Conservation (phyloP, 768 basidiomycete genomes). For the Russula olivacea region DNA sequence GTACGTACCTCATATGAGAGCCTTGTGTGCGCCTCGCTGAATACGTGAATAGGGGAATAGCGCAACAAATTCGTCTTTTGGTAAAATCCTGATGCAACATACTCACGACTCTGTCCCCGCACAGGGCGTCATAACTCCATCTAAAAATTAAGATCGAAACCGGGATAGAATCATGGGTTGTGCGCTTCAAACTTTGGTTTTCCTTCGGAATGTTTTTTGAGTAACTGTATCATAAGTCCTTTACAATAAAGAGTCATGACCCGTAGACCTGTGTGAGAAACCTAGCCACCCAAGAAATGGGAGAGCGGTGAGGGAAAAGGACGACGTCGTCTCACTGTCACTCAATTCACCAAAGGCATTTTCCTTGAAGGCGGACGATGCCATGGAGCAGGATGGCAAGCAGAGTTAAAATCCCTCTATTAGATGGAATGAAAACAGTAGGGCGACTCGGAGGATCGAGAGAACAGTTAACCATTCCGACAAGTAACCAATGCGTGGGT, state of each 20-base stretch:
- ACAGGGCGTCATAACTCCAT: conserved; percentile 2
- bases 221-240: too few species aligned
- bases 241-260: neutral
- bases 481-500: too few species aligned
- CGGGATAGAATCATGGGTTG: neutral
- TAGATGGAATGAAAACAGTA: too few species aligned
- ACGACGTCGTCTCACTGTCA: neutral
- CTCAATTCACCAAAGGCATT: neutral
- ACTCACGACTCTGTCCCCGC: neutral
- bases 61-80: neutral
- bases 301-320: neutral
- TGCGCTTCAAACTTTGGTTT: too few species aligned
- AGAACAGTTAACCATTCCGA: neutral
- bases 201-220: too few species aligned
- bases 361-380: neutral
- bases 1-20: conserved; percentile 27
- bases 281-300: neutral
- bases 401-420: too few species aligned
- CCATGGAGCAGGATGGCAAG: too few species aligned
- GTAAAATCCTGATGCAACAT: neutral
- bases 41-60: neutral
- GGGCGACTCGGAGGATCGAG: neutral
- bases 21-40: neutral
- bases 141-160: neutral
- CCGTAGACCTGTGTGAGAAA: neutral